phyloP scores from a whole-genome alignment of 2,329 filamentous ascomycete genomes.

The Paecilomyces sp. region DNA sequence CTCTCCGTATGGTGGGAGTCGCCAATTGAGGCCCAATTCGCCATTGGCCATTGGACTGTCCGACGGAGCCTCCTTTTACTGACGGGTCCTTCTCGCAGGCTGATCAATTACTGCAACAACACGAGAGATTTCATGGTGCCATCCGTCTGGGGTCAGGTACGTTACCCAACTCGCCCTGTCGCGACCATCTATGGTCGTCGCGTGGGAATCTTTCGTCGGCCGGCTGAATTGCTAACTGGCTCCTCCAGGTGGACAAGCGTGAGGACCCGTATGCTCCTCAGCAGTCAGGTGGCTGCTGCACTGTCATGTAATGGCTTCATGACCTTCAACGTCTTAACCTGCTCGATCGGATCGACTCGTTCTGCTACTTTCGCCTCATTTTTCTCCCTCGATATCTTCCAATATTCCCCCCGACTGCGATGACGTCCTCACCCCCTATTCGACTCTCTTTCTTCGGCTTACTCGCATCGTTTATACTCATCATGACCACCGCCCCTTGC shows the following conservation, averaged over 20 bases:
- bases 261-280: slow-evolving; percentile 98
- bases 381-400: slow-evolving; percentile 10
- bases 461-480: slow-evolving; percentile 9
- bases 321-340: slow-evolving; percentile 14
- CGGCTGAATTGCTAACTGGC: neutral
- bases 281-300: slow-evolving; percentile 86
- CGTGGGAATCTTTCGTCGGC: too few species aligned
- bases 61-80: neutral
- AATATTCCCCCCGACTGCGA: slow-evolving; percentile 6
- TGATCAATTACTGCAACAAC: slow-evolving; percentile 96
- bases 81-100: slow-evolving; percentile 46
- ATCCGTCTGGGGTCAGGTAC: slow-evolving; percentile 81
- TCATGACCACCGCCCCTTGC: slow-evolving; percentile 10
- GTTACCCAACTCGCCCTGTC: slow-evolving; percentile 4
- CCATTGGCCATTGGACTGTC: neutral
- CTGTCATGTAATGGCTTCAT: slow-evolving; percentile 67
- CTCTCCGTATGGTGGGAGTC: neutral
- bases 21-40: neutral
- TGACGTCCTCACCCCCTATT: slow-evolving; percentile 8
- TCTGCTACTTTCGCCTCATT: slow-evolving; percentile 8
- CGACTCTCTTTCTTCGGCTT: slow-evolving; percentile 11
- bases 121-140: slow-evolving; percentile 99
- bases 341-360: slow-evolving; percentile 4
- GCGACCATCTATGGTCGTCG: neutral
- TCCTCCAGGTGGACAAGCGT: slow-evolving; percentile 70